Evolutionary conservation across 768 basidiomycete genomes (phyloP), one percentile per base, ranked within the genome.

Genomic region (Lyophyllum shimeji): DNA sequence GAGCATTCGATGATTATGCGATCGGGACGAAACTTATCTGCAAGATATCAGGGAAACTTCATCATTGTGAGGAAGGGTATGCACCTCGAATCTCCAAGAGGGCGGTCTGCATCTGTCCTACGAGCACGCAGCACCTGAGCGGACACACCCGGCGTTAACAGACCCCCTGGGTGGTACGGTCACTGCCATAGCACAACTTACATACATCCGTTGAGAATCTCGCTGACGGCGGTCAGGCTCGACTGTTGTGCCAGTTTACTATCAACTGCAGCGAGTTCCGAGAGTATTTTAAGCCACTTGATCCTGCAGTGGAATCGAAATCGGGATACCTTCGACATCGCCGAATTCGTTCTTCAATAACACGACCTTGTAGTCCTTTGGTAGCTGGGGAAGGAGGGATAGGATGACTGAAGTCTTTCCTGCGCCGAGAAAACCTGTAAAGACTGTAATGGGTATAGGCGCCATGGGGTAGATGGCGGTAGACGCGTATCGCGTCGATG

Each of bases 151-250:
- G 23, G 23, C 27, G 25, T 31, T 25, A 25, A 33, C 18, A 46
- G 23, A 27, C 15, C 15, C n/a, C 44, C 11, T 23, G 39, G 20
- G 39, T 13, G 18, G 13, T 40, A 25, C 8, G 42, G 47, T 13
- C 23, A 27, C 33, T 33, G 42, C 44, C 18, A 8, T 3, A 11
- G n/a, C 9, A 3, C 59, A 64, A 69, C 85, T 71, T 62, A 95
- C 94, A 96, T 85, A 80, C 94, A 97, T n/a, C 94, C 95, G 70
- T 96, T 97, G 60, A 95, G 71, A 50, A 98, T 97, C 71, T 98
- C 95, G 63, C 86, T 92, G 54, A 98, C 94, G 0, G 90, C 93
- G 17, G 91, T 74, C 42, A 98, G 73, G 49, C 85, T 87, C 1
- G 89, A 92, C 65, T 95, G 87, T 56, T 86, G 81, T 13, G 93